A percentile compares a stretch with the other conserved stretches of the same genome.
Evolutionary conservation across 306 rosid species (phyloP).

Genomic region (Luffa acutangula): DNA sequence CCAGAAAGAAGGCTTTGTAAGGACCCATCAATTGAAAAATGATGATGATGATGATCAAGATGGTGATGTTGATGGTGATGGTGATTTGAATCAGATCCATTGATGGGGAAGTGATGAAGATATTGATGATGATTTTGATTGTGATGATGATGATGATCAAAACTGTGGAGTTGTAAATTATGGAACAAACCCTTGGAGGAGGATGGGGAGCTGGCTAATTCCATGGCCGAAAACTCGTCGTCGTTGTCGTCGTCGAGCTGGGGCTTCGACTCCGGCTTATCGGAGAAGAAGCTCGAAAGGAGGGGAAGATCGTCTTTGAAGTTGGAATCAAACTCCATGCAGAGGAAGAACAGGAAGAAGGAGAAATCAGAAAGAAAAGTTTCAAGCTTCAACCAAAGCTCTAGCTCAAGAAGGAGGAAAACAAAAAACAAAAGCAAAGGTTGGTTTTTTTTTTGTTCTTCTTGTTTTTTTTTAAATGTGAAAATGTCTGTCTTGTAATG

Average conservation of each 20-base stretch:
- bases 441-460: background rate
- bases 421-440: background rate
- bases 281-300: conserved; percentile 14
- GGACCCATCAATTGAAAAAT: conserved; percentile 7
- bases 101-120: conserved; percentile 4
- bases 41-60: background rate
- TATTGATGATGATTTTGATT: background rate
- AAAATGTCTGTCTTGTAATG: conserved; percentile 10
- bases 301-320: conserved; percentile 3
- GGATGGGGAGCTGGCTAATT: background rate
- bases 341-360: background rate
- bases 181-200: conserved; percentile 15
- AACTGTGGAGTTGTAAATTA: background rate
- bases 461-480: background rate
- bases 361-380: no score
- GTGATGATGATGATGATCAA: background rate
- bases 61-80: background rate
- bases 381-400: background rate
- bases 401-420: background rate
- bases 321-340: conserved; percentile 13
- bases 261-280: conserved; percentile 15
- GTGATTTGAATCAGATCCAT: conserved; percentile 2
- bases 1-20: conserved; percentile 14
- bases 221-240: background rate
- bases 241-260: background rate